Percentiles rank a stretch among this genome's conserved stretches.
Evolutionary conservation across 164 flowering plant genomes (phyloP).

Genomic region (Santalum album): DNA sequence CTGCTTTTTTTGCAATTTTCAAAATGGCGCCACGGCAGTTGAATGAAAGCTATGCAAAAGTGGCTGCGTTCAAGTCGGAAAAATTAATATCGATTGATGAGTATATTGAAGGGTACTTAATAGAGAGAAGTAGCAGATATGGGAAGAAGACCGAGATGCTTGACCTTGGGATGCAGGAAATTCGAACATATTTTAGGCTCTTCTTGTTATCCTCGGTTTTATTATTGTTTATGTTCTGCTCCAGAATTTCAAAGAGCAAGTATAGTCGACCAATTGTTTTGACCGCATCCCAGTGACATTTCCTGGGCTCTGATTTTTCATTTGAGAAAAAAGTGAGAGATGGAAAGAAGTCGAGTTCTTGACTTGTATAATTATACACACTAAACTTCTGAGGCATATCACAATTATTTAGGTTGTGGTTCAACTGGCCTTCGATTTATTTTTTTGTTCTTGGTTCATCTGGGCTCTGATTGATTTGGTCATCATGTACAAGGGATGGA

Average conservation of each 20-base stretch:
- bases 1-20: conserved; percentile 67
- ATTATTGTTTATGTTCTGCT: conserved; percentile 89
- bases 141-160: conserved; percentile 72
- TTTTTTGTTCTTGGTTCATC: too few species aligned
- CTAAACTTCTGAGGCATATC: too few species aligned
- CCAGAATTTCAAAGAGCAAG: conserved; percentile 83
- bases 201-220: conserved; percentile 78
- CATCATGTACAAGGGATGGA: too few species aligned
- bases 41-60: conserved; percentile 23
- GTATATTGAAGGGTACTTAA: conserved; percentile 60
- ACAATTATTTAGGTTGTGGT: too few species aligned
- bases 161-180: conserved; percentile 85
- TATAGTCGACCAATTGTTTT: conserved; percentile 37
- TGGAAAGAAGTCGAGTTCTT: not conserved
- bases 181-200: conserved; percentile 80
- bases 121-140: conserved; percentile 64
- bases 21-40: conserved; percentile 40
- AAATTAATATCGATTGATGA: conserved; percentile 71
- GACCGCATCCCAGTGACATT: conserved; percentile 27
- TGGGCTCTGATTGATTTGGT: too few species aligned
- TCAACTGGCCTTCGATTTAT: too few species aligned
- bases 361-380: too few species aligned
- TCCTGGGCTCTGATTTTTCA: not conserved
- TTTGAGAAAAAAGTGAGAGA: not conserved
- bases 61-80: conserved; percentile 17